Percentiles rank a stretch among this genome's conserved stretches.
phyloP scores from a whole-genome alignment of 192 early-diverging fungal species.

The Oehlia diaphana region DNA sequence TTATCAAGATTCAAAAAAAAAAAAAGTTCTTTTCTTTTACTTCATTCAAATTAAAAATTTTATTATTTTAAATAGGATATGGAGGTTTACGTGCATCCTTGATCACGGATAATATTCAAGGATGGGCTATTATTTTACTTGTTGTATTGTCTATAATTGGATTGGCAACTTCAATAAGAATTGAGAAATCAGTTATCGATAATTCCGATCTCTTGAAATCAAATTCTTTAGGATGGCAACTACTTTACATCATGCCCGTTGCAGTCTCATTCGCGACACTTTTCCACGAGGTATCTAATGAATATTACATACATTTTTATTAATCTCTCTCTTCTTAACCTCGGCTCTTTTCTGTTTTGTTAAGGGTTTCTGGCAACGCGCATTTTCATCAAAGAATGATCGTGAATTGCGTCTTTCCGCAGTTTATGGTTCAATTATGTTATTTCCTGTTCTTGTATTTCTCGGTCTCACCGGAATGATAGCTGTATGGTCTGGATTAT shows the following conservation, averaged over 20 bases:
- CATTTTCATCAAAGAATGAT: conserved; percentile 60
- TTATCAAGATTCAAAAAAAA: too few relatives aligned
- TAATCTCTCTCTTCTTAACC: not conserved
- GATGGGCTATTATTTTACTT: conserved; percentile 47
- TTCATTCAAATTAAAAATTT: not conserved
- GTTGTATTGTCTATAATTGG: conserved; percentile 50
- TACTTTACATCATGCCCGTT: conserved; percentile 55
- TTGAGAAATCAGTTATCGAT: conserved; percentile 41
- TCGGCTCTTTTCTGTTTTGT: not conserved
- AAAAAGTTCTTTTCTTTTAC: not conserved
- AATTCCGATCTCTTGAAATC: conserved; percentile 49
- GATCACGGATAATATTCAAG: conserved; percentile 58
- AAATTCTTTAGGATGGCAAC: conserved; percentile 59
- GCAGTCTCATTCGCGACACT: conserved; percentile 60
- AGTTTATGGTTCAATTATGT: conserved; percentile 50
- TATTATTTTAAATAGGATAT: conserved; percentile 33
- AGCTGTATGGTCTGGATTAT: conserved; percentile 62
- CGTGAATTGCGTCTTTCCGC: conserved; percentile 50
- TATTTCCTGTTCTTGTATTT: conserved; percentile 50
- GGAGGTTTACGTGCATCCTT: conserved; percentile 61
- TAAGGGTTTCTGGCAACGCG: conserved; percentile 66
- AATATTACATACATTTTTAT: not conserved
- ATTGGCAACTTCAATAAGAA: conserved; percentile 45
- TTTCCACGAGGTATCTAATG: conserved; percentile 55
- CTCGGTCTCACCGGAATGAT: conserved; percentile 58